Evolutionary conservation across 495 filamentous ascomycete genomes (phyloP), one percentile per base, ranked within the genome.

Genomic region (Cercophora sp.): DNA sequence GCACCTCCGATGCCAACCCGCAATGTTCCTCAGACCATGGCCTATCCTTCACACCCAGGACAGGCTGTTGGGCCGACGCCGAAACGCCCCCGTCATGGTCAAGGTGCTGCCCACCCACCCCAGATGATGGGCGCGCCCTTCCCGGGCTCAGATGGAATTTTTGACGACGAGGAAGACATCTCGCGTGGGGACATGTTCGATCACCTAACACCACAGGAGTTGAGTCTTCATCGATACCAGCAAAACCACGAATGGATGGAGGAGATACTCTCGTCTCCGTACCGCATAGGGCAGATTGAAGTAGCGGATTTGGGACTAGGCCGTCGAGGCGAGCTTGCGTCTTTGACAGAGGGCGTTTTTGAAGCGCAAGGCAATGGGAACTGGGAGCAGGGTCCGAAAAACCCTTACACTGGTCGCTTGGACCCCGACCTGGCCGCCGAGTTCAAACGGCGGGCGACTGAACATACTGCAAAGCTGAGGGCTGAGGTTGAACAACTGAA

Each of bases 241-340:
- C 93, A 96, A 60, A 93, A 98, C 61, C 93, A 97, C 58, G 91
- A 96, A 67, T 96, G 91, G 93, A 95, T 97, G 87, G 93, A 96
- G 61, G 91, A 98, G 69, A 83, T 98, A n/a, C 77, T 96, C 39
- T 85, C 85, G 2, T 96, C 90, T 0, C 88, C 90, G 0, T 96
- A 91, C 57, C 74, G 84, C 15, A 87, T 88, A 50, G 76, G 76
- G 19, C 86, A 93, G 58, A 92, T 98, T 40, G 81, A 83, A n/a
- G 88, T 91, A 4, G 79, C 89, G 2, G 91, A 96, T 60, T 78
- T 97, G 8, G 91, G 90, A 0, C 70, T 96, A 3, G 93, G 93
- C 4, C 79, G 90, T 5, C 88, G 86, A 64, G 93, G 93, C 10
- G 87, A 91, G 64, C 82, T 98, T 11, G 83, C 87, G 34, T 75